Evolutionary conservation across 1,139 yeast species (phyloP).

Genomic region (Candida pseudoviswanathii): DNA sequence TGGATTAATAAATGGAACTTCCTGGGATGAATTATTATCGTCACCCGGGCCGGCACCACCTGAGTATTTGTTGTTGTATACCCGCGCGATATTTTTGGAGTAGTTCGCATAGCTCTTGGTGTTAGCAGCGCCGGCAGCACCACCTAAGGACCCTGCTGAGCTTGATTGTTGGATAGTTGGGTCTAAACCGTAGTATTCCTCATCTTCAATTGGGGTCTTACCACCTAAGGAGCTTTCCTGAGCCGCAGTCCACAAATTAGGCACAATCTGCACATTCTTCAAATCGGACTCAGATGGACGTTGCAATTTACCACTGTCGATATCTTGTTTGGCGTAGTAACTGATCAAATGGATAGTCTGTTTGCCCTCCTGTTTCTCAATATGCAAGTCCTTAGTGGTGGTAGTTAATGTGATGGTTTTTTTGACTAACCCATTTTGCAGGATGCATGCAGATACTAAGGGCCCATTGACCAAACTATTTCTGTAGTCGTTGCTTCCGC

Average conservation of each 20-base stretch:
- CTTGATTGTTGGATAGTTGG: constrained; percentile 44
- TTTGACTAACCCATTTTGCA: constrained; percentile 79
- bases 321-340: constrained; percentile 78
- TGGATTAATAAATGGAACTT: constrained; percentile 3
- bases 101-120: neutral
- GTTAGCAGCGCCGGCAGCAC: neutral
- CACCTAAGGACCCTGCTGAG: too few relatives aligned
- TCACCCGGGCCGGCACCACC: constrained; percentile 9
- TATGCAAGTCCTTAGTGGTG: constrained; percentile 35
- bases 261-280: constrained; percentile 53
- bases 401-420: constrained; percentile 71
- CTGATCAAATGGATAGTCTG: constrained; percentile 75
- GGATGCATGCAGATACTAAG: constrained; percentile 61
- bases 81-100: neutral
- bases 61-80: constrained; percentile 17
- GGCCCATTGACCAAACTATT: constrained; percentile 48
- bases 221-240: constrained; percentile 65
- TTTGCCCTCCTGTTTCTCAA: constrained; percentile 29
- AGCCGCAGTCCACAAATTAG: constrained; percentile 61
- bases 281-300: constrained; percentile 63
- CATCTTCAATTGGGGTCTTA: constrained; percentile 53
- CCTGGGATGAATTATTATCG: neutral
- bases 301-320: constrained; percentile 53
- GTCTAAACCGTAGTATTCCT: constrained; percentile 54
- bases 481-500: constrained; percentile 12